A percentile compares a stretch with the other conserved stretches of the same genome.
These are phyloP conservation scores for Serendipita sp. DNA, from an alignment of 768 basidiomycete genomes.

Conservation along the genomic window DNA sequence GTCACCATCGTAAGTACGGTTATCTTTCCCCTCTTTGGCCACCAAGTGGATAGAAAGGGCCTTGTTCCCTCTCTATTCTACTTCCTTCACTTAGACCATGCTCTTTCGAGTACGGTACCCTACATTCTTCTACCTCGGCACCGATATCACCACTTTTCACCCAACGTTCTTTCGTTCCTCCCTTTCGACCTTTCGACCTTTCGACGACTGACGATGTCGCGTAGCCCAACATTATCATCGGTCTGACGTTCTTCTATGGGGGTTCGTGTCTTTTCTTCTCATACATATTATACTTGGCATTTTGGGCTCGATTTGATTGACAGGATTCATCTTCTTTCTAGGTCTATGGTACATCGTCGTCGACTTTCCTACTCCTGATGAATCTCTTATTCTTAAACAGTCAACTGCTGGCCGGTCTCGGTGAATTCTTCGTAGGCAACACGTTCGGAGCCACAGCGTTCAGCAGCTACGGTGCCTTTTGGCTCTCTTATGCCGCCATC, in stretches of 20 bases:
- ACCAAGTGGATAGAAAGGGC: no score
- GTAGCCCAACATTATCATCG: not conserved
- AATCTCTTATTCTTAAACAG: no score
- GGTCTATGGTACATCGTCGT: no score
- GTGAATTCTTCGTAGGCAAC: not conserved
- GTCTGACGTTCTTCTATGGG: not conserved
- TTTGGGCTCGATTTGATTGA: no score
- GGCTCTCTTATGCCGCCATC: constrained; percentile 68
- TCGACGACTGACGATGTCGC: no score
- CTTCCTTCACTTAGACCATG: not conserved
- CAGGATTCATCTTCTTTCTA: no score
- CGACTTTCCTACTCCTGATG: not conserved
- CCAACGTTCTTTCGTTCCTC: no score
- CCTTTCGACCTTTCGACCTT: no score
- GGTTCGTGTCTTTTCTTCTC: not conserved
- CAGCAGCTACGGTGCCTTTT: constrained; percentile 69
- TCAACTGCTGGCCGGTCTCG: not conserved
- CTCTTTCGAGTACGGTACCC: no score
- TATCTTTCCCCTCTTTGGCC: not conserved
- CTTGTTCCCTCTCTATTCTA: not conserved
- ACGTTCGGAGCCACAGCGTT: not conserved
- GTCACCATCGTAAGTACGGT: not conserved
- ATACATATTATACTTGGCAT: no score
- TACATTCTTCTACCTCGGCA: not conserved
- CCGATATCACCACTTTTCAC: no score